Percentiles rank a stretch among this genome's conserved stretches.
phyloP scores from a whole-genome alignment of 192 early-diverging fungal genomes.

The Coemansia sp. region DNA sequence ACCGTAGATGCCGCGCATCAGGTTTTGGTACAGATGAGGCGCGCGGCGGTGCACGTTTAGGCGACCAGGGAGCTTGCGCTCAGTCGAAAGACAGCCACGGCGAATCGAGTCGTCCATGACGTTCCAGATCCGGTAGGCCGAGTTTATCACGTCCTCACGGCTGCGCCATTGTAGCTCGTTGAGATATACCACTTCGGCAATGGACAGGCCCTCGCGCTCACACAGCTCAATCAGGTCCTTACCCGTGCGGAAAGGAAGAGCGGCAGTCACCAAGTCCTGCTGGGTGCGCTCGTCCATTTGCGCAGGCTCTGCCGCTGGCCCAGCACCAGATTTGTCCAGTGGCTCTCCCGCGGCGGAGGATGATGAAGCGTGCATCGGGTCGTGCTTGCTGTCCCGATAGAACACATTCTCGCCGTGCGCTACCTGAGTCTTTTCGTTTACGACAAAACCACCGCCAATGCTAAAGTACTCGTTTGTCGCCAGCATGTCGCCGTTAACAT shows the following conservation, averaged over 20 bases:
- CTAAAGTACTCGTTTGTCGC: constrained; percentile 97
- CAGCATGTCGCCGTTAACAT: constrained; percentile 76
- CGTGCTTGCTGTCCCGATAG: constrained; percentile 48
- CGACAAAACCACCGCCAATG: constrained; percentile 94
- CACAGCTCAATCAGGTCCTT: constrained; percentile 80
- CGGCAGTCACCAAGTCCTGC: constrained; percentile 74
- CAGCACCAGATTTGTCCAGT: not conserved
- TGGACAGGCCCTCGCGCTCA: constrained; percentile 77
- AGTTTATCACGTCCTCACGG: constrained; percentile 73
- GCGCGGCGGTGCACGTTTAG: constrained; percentile 83
- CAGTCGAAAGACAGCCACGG: constrained; percentile 67
- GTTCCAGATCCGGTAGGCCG: constrained; percentile 81
- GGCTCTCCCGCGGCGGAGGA: constrained; percentile 13
- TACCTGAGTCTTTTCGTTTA: constrained; percentile 84
- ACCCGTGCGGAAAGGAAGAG: constrained; percentile 82
- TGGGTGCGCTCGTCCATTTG: constrained; percentile 58
- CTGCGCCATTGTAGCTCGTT: constrained; percentile 93
- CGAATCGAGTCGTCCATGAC: constrained; percentile 89
- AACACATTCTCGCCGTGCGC: constrained; percentile 74
- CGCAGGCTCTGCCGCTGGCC: constrained; percentile 25
- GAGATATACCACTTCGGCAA: constrained; percentile 93
- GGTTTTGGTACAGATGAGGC: constrained; percentile 81
- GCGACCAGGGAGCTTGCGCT: constrained; percentile 73
- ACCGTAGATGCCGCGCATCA: constrained; percentile 76
- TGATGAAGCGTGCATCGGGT: constrained; percentile 9